A percentile compares a stretch with the other conserved stretches of the same genome.
Evolutionary conservation across 2,329 filamentous ascomycete genomes (phyloP).

Genomic region (Aureobasidium zeae): DNA sequence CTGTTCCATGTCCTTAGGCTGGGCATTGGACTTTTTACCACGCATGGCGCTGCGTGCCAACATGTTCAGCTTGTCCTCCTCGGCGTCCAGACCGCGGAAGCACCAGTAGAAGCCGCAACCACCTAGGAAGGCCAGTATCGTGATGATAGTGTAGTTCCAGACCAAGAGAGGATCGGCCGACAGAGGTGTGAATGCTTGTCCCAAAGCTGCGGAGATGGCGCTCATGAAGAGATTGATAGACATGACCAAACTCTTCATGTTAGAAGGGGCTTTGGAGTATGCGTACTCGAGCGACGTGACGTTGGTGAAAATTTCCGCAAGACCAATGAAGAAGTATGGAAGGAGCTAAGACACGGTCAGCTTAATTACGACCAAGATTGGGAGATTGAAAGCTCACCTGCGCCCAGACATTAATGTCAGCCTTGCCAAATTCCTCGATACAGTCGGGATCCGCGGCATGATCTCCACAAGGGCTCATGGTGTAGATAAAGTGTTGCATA

Average conservation of each 20-base stretch:
- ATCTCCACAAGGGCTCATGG: conserved; percentile 41
- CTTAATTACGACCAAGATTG: too few relatives aligned
- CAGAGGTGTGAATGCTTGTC: conserved; percentile 51
- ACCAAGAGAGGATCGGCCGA: conserved; percentile 55
- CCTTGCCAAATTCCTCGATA: conserved; percentile 10
- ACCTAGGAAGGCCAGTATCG: conserved; percentile 53
- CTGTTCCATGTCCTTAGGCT: conserved; percentile 3
- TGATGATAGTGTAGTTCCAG: conserved; percentile 59
- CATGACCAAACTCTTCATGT: conserved; percentile 42
- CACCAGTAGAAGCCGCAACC: conserved; percentile 59
- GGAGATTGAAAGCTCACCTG: too few relatives aligned
- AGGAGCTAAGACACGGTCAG: too few relatives aligned
- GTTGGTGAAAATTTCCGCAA: conserved; percentile 36
- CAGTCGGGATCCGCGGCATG: conserved; percentile 4
- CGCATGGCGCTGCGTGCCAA: conserved; percentile 23
- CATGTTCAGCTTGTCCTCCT: conserved; percentile 63
- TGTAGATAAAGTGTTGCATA: conserved; percentile 49
- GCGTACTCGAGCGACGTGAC: conserved; percentile 39
- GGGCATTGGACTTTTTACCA: background rate
- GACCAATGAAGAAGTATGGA: too few relatives aligned
- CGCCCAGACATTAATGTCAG: conserved; percentile 34
- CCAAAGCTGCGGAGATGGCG: conserved; percentile 51
- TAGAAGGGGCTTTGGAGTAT: conserved; percentile 38
- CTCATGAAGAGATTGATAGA: conserved; percentile 51
- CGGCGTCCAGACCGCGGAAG: conserved; percentile 54